These are phyloP conservation scores for Myxozyma neglecta DNA, from an alignment of 805 yeast species.

Conservation along the genomic window DNA sequence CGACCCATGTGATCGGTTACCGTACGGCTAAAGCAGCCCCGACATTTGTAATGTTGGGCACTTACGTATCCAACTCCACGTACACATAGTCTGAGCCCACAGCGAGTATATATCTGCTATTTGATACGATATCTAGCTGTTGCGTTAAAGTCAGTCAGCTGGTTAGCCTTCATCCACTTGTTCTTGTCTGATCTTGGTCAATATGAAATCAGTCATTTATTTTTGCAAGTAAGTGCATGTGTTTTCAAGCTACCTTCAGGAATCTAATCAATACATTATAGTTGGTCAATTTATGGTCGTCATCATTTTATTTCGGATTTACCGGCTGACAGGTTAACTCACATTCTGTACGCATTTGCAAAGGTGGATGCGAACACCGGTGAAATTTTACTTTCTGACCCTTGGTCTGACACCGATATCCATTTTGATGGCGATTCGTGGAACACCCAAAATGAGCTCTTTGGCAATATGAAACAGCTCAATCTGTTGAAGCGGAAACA, in stretches of 20 bases:
- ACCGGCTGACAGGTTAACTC: slow-evolving; percentile 58
- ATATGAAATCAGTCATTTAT: slow-evolving; percentile 19
- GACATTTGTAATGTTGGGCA: too few species aligned
- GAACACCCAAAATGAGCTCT: slow-evolving; percentile 3
- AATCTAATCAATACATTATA: slow-evolving; percentile 23
- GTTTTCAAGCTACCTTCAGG: not conserved
- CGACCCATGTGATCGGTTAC: too few species aligned
- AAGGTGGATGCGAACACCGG: slow-evolving; percentile 58
- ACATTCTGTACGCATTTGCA: slow-evolving; percentile 77
- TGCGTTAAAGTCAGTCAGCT: not conserved
- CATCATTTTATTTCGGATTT: slow-evolving; percentile 61
- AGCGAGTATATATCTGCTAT: too few species aligned
- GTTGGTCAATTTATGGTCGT: slow-evolving; percentile 69
- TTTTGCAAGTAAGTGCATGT: slow-evolving; percentile 11
- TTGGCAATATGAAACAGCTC: slow-evolving; percentile 56
- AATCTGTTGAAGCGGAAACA: slow-evolving; percentile 47
- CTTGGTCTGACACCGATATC: slow-evolving; percentile 52
- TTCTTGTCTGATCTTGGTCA: not conserved
- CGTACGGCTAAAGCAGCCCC: too few species aligned
- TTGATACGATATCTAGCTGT: not conserved
- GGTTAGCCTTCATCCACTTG: not conserved
- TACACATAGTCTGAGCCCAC: too few species aligned
- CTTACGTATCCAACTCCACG: too few species aligned
- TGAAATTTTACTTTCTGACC: slow-evolving; percentile 54
- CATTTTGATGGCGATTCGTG: slow-evolving; percentile 17